These are phyloP conservation scores for Solanum corneliomulleri DNA, from an alignment of 257 asterid genomes.

Conservation along the genomic window DNA sequence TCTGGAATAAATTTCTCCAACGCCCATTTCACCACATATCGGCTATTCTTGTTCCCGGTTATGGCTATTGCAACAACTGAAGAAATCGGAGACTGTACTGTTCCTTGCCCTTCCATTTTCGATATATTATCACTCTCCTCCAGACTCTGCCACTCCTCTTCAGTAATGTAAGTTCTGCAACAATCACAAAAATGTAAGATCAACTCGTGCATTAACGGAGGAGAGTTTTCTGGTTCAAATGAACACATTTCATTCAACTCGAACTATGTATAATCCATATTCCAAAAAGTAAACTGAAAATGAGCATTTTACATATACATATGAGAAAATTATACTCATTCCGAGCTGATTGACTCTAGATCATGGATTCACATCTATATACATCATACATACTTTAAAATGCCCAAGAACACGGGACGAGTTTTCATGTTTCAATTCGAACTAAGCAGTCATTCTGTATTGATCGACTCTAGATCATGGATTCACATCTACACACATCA, in stretches of 20 bases:
- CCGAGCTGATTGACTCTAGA: neutral
- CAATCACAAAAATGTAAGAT: neutral
- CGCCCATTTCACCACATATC: constrained; percentile 64
- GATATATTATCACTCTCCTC: neutral
- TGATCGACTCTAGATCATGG: neutral
- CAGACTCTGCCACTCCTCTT: neutral
- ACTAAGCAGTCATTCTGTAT: neutral
- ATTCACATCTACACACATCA: neutral
- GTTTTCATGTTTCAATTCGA: neutral
- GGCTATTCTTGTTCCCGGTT: constrained; percentile 48
- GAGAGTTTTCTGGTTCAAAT: neutral
- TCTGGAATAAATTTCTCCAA: constrained; percentile 74
- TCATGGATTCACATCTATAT: neutral
- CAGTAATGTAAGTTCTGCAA: neutral
- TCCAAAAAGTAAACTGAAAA: neutral
- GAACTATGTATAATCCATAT: neutral
- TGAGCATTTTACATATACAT: neutral
- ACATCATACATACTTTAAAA: neutral
- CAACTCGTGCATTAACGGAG: neutral
- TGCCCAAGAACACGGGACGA: neutral
- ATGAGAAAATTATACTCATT: neutral
- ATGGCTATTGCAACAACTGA: constrained; percentile 48
- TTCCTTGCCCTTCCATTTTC: constrained; percentile 15
- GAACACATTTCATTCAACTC: neutral
- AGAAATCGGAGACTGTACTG: constrained; percentile 16